These are phyloP conservation scores for Diversispora eburnea DNA, from an alignment of 192 early-diverging fungal genomes.

Conservation along the genomic window DNA sequence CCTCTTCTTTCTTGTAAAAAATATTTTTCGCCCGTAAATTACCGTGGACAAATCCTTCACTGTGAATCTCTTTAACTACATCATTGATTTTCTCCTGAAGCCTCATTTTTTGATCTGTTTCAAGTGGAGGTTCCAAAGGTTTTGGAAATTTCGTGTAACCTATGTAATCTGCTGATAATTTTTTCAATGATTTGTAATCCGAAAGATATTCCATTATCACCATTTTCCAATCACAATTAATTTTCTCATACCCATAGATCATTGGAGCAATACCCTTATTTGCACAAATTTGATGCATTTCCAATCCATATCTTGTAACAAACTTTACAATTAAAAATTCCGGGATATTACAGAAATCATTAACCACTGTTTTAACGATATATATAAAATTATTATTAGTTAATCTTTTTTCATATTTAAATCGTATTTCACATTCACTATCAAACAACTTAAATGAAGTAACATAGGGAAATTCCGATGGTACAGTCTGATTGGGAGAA, in stretches of 20 bases:
- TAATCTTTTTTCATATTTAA: slow-evolving; percentile 17
- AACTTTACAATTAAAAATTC: slow-evolving; percentile 13
- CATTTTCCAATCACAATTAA: slow-evolving; percentile 20
- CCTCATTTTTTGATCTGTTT: background rate
- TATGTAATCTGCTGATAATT: too few species aligned
- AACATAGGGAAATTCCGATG: slow-evolving; percentile 14
- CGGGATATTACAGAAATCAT: background rate
- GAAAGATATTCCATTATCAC: slow-evolving; percentile 11
- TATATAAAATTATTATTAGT: background rate
- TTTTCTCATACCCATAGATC: slow-evolving; percentile 10
- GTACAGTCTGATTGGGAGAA: background rate
- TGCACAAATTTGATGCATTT: slow-evolving; percentile 13
- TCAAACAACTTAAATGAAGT: slow-evolving; percentile 13
- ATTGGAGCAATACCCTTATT: slow-evolving; percentile 12
- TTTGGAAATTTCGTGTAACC: too few species aligned
- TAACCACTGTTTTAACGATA: background rate
- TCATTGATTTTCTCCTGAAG: background rate
- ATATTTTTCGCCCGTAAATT: background rate
- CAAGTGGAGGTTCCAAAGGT: background rate
- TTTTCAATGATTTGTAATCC: slow-evolving; percentile 15
- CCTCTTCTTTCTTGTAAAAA: background rate
- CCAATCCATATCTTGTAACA: slow-evolving; percentile 15
- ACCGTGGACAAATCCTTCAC: background rate
- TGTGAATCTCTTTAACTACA: background rate
- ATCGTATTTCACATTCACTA: slow-evolving; percentile 5